Conservation (phyloP, 495 filamentous ascomycete genomes). For the Penicillium canescens region DNA sequence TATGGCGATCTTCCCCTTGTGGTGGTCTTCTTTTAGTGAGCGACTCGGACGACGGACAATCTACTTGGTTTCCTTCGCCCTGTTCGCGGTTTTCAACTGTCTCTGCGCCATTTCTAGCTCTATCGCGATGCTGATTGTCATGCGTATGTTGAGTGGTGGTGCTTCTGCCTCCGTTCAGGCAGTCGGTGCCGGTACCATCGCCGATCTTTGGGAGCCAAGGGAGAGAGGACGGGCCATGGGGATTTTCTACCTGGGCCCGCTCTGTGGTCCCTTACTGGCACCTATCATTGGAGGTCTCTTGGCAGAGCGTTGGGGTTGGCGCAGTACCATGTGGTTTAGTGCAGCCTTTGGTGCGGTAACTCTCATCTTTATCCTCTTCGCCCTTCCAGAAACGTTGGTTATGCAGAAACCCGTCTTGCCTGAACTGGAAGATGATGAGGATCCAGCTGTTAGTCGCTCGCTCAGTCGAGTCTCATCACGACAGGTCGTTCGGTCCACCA, state of each 20-base stretch:
- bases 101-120: slow-evolving; percentile 71
- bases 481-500: slow-evolving; percentile 59
- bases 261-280: slow-evolving; percentile 81
- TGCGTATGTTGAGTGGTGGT: slow-evolving; percentile 80
- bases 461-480: slow-evolving; percentile 63
- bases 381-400: slow-evolving; percentile 68
- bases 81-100: slow-evolving; percentile 78
- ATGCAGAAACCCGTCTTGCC: slow-evolving; percentile 21
- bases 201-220: slow-evolving; percentile 83
- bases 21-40: slow-evolving; percentile 94
- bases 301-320: slow-evolving; percentile 72
- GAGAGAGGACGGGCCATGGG: slow-evolving; percentile 90
- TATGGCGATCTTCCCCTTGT: slow-evolving; percentile 90
- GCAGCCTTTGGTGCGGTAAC: slow-evolving; percentile 70
- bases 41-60: slow-evolving; percentile 79
- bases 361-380: slow-evolving; percentile 62
- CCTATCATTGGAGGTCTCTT: slow-evolving; percentile 87
- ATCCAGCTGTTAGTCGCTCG: slow-evolving; percentile 22
- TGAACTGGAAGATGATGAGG: slow-evolving; percentile 19
- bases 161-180: slow-evolving; percentile 87
- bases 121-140: slow-evolving; percentile 82
- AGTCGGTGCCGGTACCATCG: slow-evolving; percentile 89
- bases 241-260: slow-evolving; percentile 85
- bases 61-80: slow-evolving; percentile 77
- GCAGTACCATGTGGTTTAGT: slow-evolving; percentile 86